Conservation (phyloP, 139 green algal species). For the Closterium sp. region DNA sequence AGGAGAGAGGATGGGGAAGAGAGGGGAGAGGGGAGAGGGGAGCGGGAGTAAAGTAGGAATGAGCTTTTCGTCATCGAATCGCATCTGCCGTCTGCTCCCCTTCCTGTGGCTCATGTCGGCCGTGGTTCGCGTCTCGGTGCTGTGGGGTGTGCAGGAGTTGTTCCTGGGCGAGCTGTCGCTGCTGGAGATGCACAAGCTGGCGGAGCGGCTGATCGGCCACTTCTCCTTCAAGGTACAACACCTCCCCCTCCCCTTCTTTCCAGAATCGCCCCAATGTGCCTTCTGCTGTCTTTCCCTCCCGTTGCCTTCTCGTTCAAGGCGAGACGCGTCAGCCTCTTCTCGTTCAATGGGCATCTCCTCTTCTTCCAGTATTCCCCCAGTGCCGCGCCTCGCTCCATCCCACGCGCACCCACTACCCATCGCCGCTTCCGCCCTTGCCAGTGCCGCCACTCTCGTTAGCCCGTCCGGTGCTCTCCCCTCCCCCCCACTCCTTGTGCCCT, state of each 20-base stretch:
- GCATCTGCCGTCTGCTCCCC: too few relatives aligned
- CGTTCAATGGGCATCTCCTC: background rate
- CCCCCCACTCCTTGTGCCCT: too few relatives aligned
- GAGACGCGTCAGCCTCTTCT: background rate
- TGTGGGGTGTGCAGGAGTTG: constrained; percentile 17
- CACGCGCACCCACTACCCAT: background rate
- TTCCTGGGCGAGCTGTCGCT: constrained; percentile 30
- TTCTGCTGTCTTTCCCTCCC: background rate
- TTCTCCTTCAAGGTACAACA: constrained; percentile 38
- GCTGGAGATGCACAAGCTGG: constrained; percentile 35
- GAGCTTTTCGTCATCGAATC: too few relatives aligned
- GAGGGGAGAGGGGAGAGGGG: too few relatives aligned
- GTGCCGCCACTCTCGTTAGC: too few relatives aligned
- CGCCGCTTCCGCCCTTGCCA: too few relatives aligned
- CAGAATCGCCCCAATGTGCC: too few relatives aligned
- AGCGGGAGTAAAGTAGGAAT: too few relatives aligned
- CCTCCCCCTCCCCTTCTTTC: background rate
- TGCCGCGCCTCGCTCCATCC: background rate
- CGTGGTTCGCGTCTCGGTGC: too few relatives aligned
- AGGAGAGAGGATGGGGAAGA: too few relatives aligned
- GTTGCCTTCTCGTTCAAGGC: background rate
- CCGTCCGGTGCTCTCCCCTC: too few relatives aligned
- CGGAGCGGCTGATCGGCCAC: constrained; percentile 37
- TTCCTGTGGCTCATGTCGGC: too few relatives aligned
- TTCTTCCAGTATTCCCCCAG: background rate